Percentiles rank a stretch among this genome's conserved stretches.
Evolutionary conservation across 2,329 filamentous ascomycete genomes (phyloP).

Genomic region (Ophiostoma sp.): DNA sequence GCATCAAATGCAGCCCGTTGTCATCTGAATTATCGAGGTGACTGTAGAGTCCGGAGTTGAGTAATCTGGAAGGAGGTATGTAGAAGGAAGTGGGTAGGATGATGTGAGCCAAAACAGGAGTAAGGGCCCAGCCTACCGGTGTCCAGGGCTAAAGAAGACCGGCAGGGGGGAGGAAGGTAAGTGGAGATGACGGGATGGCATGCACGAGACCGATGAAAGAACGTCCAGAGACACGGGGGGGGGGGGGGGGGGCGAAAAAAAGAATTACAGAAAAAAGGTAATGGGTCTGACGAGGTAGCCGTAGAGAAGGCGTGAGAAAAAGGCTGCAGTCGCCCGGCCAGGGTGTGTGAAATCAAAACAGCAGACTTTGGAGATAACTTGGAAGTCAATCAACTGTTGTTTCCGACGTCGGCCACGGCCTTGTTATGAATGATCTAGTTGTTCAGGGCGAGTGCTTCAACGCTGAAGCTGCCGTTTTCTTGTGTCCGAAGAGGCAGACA

Average conservation of each 20-base stretch:
- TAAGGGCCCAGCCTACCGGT: conserved; percentile 6
- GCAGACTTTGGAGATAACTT: neutral
- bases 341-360: neutral
- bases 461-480: too few relatives aligned
- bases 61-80: neutral
- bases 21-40: neutral
- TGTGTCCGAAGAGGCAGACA: neutral
- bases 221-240: neutral
- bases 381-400: neutral
- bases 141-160: neutral
- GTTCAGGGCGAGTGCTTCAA: too few relatives aligned
- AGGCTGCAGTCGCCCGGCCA: neutral
- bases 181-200: neutral
- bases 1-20: neutral
- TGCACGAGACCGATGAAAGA: neutral
- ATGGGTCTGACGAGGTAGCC: neutral
- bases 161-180: conserved; percentile 5
- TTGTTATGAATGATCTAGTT: neutral
- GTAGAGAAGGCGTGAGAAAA: neutral
- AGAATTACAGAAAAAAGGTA: neutral
- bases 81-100: conserved; percentile 10
- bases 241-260: neutral
- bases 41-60: neutral
- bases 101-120: neutral
- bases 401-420: neutral